Percentiles rank a stretch among this genome's conserved stretches.
Conservation (phyloP, 768 basidiomycete genomes). For the Termitomyces sp. region DNA sequence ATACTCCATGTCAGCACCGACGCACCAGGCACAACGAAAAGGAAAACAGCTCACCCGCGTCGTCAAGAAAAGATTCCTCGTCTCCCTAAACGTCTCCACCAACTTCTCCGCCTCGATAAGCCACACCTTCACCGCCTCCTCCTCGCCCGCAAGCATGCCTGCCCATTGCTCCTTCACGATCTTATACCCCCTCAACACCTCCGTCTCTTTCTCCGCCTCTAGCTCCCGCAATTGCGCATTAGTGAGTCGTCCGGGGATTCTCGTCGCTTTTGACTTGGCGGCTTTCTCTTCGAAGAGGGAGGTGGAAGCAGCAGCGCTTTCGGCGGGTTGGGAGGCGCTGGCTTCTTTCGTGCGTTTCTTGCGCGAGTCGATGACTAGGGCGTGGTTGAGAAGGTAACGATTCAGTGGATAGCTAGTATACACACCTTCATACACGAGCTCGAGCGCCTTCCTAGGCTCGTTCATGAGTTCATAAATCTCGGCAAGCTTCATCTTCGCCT, state of each 20-base stretch:
- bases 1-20: constrained; percentile 8
- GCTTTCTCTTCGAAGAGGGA: constrained; percentile 66
- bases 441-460: constrained; percentile 77
- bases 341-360: constrained; percentile 40
- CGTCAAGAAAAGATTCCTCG: constrained; percentile 77
- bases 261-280: constrained; percentile 20
- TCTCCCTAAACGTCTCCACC: constrained; percentile 87
- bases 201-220: constrained; percentile 66
- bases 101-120: constrained; percentile 81
- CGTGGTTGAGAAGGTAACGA: neutral
- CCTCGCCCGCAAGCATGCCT: constrained; percentile 41
- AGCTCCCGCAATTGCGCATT: constrained; percentile 59
- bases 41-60: constrained; percentile 55
- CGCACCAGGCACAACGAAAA: neutral
- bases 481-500: constrained; percentile 88
- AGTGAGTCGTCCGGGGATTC: constrained; percentile 48
- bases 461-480: constrained; percentile 86
- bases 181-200: constrained; percentile 56
- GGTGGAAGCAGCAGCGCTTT: constrained; percentile 24
- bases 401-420: neutral
- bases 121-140: constrained; percentile 69
- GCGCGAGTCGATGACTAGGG: constrained; percentile 58
- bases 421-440: constrained; percentile 81
- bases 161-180: constrained; percentile 65
- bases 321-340: constrained; percentile 20